Evolutionary conservation across 1,139 yeast genomes (phyloP).

Genomic region (Saccharomyces pastorianus): DNA sequence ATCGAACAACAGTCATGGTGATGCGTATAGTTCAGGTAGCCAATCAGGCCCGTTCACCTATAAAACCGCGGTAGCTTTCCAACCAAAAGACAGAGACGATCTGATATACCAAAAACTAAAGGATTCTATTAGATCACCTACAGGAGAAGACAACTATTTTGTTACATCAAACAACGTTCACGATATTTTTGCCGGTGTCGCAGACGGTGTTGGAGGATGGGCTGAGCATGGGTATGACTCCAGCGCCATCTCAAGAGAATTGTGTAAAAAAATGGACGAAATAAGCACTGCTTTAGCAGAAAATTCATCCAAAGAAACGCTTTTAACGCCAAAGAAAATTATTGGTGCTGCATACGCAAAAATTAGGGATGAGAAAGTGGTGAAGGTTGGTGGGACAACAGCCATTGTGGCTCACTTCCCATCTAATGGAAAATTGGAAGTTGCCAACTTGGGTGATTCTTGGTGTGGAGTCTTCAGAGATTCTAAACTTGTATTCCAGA

Average conservation of each 20-base stretch:
- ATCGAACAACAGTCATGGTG: conserved; percentile 4
- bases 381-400: conserved; percentile 92
- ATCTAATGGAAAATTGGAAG: conserved; percentile 46
- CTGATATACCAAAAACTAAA: conserved; percentile 33
- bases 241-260: conserved; percentile 65
- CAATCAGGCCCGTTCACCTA: conserved; percentile 31
- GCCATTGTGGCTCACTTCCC: conserved; percentile 76
- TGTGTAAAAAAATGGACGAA: conserved; percentile 41
- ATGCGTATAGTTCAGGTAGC: conserved; percentile 1
- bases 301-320: conserved; percentile 6
- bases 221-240: conserved; percentile 86
- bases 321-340: conserved; percentile 41
- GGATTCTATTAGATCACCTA: conserved; percentile 39
- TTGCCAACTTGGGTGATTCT: conserved; percentile 88
- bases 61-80: conserved; percentile 59
- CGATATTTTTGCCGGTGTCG: conserved; percentile 64
- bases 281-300: conserved; percentile 17
- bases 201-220: conserved; percentile 99
- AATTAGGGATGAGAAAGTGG: conserved; percentile 48
- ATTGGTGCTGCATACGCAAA: conserved; percentile 48
- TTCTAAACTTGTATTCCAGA: conserved; percentile 53
- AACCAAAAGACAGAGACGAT: conserved; percentile 61
- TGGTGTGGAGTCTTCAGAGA: conserved; percentile 84
- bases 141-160: conserved; percentile 87
- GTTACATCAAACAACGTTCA: conserved; percentile 37